Evolutionary conservation across 345 rosid genomes (phyloP).

Genomic region (Pistacia atlantica): DNA sequence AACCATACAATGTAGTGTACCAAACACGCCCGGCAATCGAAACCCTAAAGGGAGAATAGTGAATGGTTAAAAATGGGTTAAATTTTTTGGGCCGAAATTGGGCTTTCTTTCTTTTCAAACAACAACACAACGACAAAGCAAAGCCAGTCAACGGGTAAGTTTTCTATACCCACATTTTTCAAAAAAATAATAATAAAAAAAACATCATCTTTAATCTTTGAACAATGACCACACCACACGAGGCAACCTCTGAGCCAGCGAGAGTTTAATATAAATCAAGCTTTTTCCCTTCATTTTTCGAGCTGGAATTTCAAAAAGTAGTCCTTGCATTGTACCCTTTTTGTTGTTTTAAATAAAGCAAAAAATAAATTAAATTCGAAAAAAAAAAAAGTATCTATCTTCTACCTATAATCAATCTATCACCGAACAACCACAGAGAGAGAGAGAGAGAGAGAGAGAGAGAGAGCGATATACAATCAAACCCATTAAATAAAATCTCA

Average conservation of each 20-base stretch:
- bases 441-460: conserved; percentile 3
- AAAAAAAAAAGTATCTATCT: not conserved
- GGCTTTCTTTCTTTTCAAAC: not conserved
- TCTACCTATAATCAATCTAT: not conserved
- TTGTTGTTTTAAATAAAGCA: not conserved
- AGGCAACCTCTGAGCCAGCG: not conserved
- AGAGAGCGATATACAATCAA: not conserved
- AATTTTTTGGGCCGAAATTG: not conserved
- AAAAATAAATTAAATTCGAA: not conserved
- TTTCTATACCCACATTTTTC: not conserved
- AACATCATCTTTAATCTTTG: not conserved
- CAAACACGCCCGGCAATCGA: too few species aligned
- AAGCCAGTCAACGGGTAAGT: not conserved
- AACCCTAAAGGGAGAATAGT: too few species aligned
- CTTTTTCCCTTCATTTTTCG: not conserved
- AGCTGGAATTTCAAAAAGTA: conserved; percentile 2
- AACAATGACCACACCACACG: not conserved
- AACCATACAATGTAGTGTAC: too few species aligned
- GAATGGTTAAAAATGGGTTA: too few species aligned
- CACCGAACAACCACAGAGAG: conserved; percentile 3
- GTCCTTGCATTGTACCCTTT: not conserved
- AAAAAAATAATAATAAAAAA: not conserved
- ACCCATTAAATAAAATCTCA: not conserved
- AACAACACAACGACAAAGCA: not conserved
- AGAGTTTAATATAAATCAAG: not conserved